phyloP scores from a whole-genome alignment of 2,329 filamentous ascomycete genomes.

The Grosmannia serpens region DNA sequence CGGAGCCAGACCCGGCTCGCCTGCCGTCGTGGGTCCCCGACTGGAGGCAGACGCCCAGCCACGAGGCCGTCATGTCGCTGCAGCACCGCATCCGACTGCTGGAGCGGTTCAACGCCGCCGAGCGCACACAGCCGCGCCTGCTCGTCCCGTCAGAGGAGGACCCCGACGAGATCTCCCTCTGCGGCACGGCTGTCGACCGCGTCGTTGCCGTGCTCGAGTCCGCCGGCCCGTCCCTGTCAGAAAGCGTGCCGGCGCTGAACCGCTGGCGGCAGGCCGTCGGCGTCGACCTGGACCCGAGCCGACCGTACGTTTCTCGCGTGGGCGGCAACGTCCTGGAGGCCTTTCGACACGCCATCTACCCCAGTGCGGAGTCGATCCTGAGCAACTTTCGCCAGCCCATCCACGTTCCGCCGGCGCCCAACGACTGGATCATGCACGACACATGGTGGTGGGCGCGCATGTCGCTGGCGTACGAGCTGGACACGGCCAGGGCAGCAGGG shows the following conservation, averaged over 20 bases:
- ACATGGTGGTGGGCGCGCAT: background rate
- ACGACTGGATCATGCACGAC: background rate
- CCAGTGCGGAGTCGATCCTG: background rate
- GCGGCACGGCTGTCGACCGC: background rate
- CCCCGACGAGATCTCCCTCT: background rate
- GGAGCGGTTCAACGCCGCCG: no score
- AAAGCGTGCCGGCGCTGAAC: background rate
- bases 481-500: no score
- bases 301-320: background rate
- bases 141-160: background rate
- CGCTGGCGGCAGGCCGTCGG: background rate
- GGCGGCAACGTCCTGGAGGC: background rate
- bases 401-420: background rate
- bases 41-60: background rate
- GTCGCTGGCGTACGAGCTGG: no score
- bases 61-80: background rate
- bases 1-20: background rate
- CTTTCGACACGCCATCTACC: background rate
- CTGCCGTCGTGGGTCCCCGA: background rate
- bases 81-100: background rate
- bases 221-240: background rate
- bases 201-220: background rate
- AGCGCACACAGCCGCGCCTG: background rate
- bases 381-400: background rate
- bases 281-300: background rate